Evolutionary conservation across 2,329 filamentous ascomycete genomes (phyloP).

Genomic region (Fusarium sp.): DNA sequence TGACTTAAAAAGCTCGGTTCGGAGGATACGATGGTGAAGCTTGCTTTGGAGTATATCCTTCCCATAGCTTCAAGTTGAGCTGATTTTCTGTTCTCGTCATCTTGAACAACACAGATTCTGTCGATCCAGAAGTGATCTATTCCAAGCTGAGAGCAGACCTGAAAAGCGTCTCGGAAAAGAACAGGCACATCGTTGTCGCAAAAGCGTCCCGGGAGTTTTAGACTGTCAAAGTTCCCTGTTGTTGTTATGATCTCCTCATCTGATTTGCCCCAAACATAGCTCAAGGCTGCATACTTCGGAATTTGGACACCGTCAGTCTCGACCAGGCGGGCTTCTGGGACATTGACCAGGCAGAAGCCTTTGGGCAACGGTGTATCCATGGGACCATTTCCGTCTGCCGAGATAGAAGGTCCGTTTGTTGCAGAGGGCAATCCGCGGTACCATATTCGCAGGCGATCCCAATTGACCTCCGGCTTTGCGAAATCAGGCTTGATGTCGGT

Average conservation of each 20-base stretch:
- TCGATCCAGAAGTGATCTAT: neutral
- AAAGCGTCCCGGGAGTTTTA: rapidly evolving
- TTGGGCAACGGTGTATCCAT: neutral
- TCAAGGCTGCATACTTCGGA: neutral
- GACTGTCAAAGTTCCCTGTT: rapidly evolving
- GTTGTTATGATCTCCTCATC: neutral
- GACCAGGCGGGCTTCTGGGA: neutral
- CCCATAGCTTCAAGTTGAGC: neutral
- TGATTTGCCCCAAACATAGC: neutral
- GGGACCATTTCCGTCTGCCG: too few relatives aligned
- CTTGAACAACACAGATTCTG: neutral
- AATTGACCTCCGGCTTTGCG: too few relatives aligned
- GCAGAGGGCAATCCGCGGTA: too few relatives aligned
- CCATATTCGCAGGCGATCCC: too few relatives aligned
- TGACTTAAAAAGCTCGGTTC: rapidly evolving
- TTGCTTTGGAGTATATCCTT: neutral
- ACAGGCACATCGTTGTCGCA: rapidly evolving
- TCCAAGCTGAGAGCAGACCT: neutral
- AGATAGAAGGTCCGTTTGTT: too few relatives aligned
- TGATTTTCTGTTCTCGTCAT: neutral
- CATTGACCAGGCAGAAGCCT: neutral
- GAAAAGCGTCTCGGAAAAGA: neutral
- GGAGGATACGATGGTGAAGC: neutral
- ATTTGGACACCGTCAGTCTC: neutral
- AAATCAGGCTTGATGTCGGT: too few relatives aligned